Base-by-base conservation (phyloP, 2,329 filamentous ascomycete species). In the Microsporum ferrugineum region DNA sequence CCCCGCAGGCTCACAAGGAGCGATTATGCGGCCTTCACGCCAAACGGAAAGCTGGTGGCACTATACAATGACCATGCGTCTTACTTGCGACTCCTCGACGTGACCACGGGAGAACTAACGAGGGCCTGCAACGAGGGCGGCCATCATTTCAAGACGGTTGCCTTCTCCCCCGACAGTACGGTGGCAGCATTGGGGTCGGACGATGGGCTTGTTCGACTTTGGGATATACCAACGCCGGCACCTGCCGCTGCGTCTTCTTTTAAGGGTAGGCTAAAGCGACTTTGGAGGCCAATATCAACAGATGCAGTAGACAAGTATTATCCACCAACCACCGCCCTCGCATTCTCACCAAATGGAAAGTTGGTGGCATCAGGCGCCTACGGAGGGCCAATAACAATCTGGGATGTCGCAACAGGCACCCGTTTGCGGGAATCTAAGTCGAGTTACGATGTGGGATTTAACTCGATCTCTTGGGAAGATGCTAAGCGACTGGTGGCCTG, bases 351-450 rank as follows among this genome's bases (percentile, higher is more conserved):
- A 5, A 39, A 60, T 36, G 12, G 43, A 4, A 27, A 55, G 23
- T 5, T 34, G n/a, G n/a, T 55, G 7, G 58, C 45, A 55, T 60
- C 45, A 31, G 58, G 41, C 8, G 17, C n/a, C 36, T n/a, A 3
- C 53, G 58, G 53, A n/a, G 14, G 39, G n/a, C 53, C 58, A 10
- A 39, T 60, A 8, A 33, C 5, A 39, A 34, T 60, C 12, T 60
- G 58, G 58, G 45, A 60, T 60, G 23, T 38, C 12, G 12, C 41
- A 8, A 60, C 23, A 0, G 58, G 58, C n/a, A 5, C n/a, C n/a
- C 38, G 10, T 3, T 41, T 41, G 12, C 38, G n/a, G 38, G 3
- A 41, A 41, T 41, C 38, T 10, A 41, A 41, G 38, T 41, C 5
- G n/a, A 41, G n/a, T 14, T 41, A 41, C 38, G 12, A 1, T 14